Conservation (phyloP, 345 rosid genomes). For the Euphorbia pulcherrima region DNA sequence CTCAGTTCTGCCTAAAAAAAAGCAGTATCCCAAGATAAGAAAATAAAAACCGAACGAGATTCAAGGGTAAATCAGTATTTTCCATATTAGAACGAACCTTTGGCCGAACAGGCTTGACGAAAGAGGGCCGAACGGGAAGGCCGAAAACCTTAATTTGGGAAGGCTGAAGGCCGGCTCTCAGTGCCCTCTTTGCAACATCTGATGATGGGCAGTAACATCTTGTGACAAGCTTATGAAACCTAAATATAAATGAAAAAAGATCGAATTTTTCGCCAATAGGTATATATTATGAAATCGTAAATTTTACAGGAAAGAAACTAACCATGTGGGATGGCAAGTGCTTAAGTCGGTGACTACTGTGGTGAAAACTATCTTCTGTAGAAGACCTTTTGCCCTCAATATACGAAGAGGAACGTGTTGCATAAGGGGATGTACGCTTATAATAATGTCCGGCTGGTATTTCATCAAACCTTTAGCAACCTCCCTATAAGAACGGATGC, state of each 20-base stretch:
- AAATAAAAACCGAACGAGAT: background rate
- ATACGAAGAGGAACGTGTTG: constrained; percentile 98
- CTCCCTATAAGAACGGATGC: constrained; percentile 81
- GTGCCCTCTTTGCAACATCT: constrained; percentile 84
- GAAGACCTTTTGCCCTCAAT: constrained; percentile 78
- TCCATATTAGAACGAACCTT: constrained; percentile 49
- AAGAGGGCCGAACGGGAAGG: constrained; percentile 97
- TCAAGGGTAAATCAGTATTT: background rate
- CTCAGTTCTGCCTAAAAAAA: constrained; percentile 45
- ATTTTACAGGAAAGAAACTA: constrained; percentile 17
- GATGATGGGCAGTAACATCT: constrained; percentile 94
- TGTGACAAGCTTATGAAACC: constrained; percentile 99
- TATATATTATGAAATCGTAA: constrained; percentile 3
- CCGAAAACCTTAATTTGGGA: constrained; percentile 91
- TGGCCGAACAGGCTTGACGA: constrained; percentile 83
- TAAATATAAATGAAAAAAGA: constrained; percentile 24
- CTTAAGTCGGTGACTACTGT: constrained; percentile 93
- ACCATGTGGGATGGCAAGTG: constrained; percentile 99
- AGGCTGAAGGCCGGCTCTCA: constrained; percentile 78
- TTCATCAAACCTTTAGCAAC: constrained; percentile 96
- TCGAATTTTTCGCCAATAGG: constrained; percentile 17
- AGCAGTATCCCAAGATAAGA: constrained; percentile 7
- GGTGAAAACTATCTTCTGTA: constrained; percentile 84
- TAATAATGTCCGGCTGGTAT: constrained; percentile 90
- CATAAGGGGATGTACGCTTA: constrained; percentile 97